Conservation (phyloP, 306 rosid genomes). For the Argentina anserina region DNA sequence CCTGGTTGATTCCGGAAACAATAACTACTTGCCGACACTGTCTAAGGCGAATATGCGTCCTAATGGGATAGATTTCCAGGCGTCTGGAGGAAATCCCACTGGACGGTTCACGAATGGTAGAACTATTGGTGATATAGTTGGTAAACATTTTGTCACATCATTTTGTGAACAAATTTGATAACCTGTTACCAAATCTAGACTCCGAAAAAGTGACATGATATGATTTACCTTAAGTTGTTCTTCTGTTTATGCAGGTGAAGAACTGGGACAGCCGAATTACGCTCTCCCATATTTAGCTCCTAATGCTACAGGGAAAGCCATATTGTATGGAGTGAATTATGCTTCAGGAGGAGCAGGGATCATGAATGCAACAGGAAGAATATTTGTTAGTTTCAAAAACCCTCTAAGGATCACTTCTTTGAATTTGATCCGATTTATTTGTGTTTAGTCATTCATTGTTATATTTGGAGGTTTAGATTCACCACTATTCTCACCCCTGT, state of each 20-base stretch:
- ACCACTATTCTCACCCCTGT: not conserved
- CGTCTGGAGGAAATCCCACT: constrained; percentile 75
- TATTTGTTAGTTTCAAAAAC: constrained; percentile 52
- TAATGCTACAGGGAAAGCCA: constrained; percentile 61
- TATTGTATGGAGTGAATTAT: constrained; percentile 78
- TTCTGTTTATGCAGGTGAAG: constrained; percentile 58
- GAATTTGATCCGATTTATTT: not conserved
- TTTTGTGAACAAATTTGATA: not conserved
- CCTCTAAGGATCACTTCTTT: not conserved
- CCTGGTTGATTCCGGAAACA: constrained; percentile 90
- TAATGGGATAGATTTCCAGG: constrained; percentile 80
- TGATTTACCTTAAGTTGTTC: not conserved
- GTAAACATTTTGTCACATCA: constrained; percentile 27
- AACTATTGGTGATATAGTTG: constrained; percentile 86
- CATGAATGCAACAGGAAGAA: constrained; percentile 92
- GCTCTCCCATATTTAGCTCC: constrained; percentile 80
- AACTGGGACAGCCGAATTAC: constrained; percentile 63
- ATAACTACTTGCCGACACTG: constrained; percentile 66
- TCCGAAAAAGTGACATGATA: not conserved
- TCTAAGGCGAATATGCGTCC: constrained; percentile 80
- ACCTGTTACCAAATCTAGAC: not conserved
- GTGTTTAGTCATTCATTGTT: not conserved
- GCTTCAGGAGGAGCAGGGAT: constrained; percentile 98
- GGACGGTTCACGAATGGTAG: constrained; percentile 93
- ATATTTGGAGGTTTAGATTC: not conserved